phyloP scores from a whole-genome alignment of 306 rosid species.

The peach (Prunus persica) region Prunus_persica_NCBIv2 NC_034010.1:27674501-27675000 shows the following conservation, averaged over 20 bases:
- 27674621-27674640: conserved; percentile 86
- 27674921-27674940: not conserved
- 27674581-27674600: conserved; percentile 69
- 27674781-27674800: not conserved
- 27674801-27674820: not conserved
- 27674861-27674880: no score
- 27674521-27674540: conserved; percentile 59
- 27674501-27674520: conserved; percentile 57
- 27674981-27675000: no score
- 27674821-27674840: no score
- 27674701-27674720: conserved; percentile 6
- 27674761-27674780: not conserved
- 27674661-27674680: conserved; percentile 67
- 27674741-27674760: not conserved
- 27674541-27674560: conserved; percentile 59
- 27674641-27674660: conserved; percentile 89
- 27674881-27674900: not conserved
- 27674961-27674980: no score
- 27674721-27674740: not conserved
- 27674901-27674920: not conserved
- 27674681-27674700: conserved; percentile 66
- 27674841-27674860: not conserved
- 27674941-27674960: no score
- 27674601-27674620: conserved; percentile 67
- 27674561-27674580: conserved; percentile 70